These are phyloP conservation scores for Elaeagnus macrophylla DNA, from an alignment of 306 rosid genomes.

Conservation along the genomic window DNA sequence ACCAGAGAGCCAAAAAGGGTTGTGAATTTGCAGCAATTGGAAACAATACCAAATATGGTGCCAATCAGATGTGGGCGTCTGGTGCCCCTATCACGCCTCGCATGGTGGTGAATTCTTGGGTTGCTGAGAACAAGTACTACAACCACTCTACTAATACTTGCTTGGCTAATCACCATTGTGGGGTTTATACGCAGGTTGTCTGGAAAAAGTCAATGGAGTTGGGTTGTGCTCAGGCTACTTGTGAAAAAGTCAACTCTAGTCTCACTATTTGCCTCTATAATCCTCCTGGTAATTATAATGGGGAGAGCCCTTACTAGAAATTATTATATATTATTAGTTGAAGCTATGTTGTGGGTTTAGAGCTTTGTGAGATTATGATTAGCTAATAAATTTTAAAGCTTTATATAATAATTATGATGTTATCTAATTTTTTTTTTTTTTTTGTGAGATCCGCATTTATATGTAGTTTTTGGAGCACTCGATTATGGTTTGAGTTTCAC, in stretches of 20 bases:
- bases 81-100: slow-evolving; percentile 26
- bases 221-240: slow-evolving; percentile 51
- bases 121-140: slow-evolving; percentile 46
- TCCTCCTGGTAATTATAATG: slow-evolving; percentile 43
- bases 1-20: slow-evolving; percentile 32
- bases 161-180: slow-evolving; percentile 28
- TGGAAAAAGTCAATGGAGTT: slow-evolving; percentile 48
- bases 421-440: too few species aligned
- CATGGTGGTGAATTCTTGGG: slow-evolving; percentile 51
- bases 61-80: slow-evolving; percentile 45
- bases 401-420: too few species aligned
- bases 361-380: too few species aligned
- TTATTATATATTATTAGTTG: too few species aligned
- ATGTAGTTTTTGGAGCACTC: too few species aligned
- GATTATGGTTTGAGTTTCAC: too few species aligned
- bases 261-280: slow-evolving; percentile 53
- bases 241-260: slow-evolving; percentile 33
- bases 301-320: slow-evolving; percentile 50
- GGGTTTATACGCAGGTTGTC: slow-evolving; percentile 62
- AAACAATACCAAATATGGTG: slow-evolving; percentile 35
- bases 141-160: slow-evolving; percentile 40
- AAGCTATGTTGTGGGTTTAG: neutral
- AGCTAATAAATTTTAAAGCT: too few species aligned
- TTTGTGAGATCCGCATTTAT: too few species aligned
- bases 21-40: slow-evolving; percentile 43